Percentiles rank a stretch among this genome's conserved stretches.
Conservation (phyloP, 768 basidiomycete genomes). For the Hygrocybe punicea region DNA sequence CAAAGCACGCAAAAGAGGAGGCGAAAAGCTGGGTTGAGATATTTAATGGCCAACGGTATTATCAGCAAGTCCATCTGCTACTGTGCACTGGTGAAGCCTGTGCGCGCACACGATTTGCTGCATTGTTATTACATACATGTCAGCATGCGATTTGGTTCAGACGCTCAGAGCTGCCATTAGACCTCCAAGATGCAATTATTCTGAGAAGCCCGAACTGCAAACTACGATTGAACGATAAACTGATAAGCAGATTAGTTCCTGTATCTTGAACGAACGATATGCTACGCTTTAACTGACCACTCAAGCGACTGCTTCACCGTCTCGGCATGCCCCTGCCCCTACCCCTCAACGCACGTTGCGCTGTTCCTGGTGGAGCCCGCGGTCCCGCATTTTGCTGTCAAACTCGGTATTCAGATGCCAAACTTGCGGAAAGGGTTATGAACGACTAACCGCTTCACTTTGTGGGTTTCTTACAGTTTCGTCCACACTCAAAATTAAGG, state of each 20-base stretch:
- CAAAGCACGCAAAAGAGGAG: slow-evolving; percentile 24
- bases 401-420: slow-evolving; percentile 18
- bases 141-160: too few relatives aligned
- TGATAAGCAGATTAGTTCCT: too few relatives aligned
- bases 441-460: slow-evolving; percentile 73
- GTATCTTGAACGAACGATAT: neutral
- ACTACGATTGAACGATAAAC: too few relatives aligned
- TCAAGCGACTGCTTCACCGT: slow-evolving; percentile 42
- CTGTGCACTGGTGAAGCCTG: too few relatives aligned
- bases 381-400: slow-evolving; percentile 77
- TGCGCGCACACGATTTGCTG: too few relatives aligned
- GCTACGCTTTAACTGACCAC: neutral
- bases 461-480: slow-evolving; percentile 97
- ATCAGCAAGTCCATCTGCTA: neutral
- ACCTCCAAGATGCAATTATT: too few relatives aligned
- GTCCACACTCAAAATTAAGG: slow-evolving; percentile 91
- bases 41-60: neutral
- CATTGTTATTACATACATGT: too few relatives aligned
- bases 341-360: slow-evolving; percentile 80
- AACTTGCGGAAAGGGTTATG: neutral
- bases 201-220: too few relatives aligned
- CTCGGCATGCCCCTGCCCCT: slow-evolving; percentile 80
- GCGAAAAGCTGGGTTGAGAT: slow-evolving; percentile 14
- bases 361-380: slow-evolving; percentile 85
- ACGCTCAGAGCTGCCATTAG: too few relatives aligned